Base-by-base conservation (phyloP, 2,329 filamentous ascomycete genomes). In the Cercospora citrullina region DNA sequence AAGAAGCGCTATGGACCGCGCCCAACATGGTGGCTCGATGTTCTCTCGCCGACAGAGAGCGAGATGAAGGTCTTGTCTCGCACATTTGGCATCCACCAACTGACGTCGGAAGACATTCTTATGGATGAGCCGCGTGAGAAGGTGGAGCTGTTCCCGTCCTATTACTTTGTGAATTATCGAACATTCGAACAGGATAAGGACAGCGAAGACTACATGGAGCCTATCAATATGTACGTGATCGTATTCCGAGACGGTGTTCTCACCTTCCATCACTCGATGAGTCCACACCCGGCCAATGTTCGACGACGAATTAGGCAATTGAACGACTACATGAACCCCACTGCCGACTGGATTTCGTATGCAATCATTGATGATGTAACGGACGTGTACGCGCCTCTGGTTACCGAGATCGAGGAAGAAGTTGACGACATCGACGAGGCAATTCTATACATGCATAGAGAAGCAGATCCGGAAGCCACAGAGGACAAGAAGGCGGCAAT, bases 161-260 rank as follows among this genome's bases (percentile, higher is more conserved):
- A 99, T 82, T 99, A 99, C 80, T 97, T 99, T 76, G 92, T 99
- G 81, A 98, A 97, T 79, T 99, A 99, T 79, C 91, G 95, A 16
- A 96, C 93, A 0, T 99, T 99, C 77, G 95, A 99, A 78, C 95
- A 98, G 79, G 95, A 99, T 77, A 88, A 89, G 69, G 90, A 90
- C 73, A 96, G 90, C 77, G 92, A 95, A 66, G 90, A 96, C 76
- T 97, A 96, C 78, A 86, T 99, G 57, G 93, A 98, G 74, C 94
- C 95, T 0, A 91, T 99, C 76, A 97, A 98, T 80, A 93, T 99
- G 87, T 99, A 98, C 76, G 91, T 97, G 39, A 91, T 98, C 8
- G 95, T 99, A 9, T 99, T 99, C 83, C 89, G 94, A 12, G 93
- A 98, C 78, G 95, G 95, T 26, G 91, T 99, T 8, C 87, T 99